Conservation (phyloP, 208 protist genomes). For the Trypanosomatidae sp. region DNA sequence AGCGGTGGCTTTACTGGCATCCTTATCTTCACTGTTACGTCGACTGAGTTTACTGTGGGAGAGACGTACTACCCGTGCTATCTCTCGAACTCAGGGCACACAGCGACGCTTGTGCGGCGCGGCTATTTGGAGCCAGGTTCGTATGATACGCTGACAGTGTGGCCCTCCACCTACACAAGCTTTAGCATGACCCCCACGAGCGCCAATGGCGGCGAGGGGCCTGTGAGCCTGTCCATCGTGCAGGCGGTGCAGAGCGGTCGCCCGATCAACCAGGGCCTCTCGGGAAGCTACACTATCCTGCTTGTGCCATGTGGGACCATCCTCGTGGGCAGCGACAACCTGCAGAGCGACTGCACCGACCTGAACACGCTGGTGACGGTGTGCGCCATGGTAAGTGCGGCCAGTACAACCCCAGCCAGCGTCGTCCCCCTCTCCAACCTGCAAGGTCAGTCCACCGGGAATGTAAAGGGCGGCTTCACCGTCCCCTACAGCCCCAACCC, state of each 20-base stretch:
- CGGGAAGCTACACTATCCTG: constrained; percentile 58
- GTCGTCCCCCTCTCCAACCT: constrained; percentile 33
- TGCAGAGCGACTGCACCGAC: constrained; percentile 35
- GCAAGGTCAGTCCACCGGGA: constrained; percentile 25
- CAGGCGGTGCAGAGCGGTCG: constrained; percentile 33
- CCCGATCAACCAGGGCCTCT: constrained; percentile 60
- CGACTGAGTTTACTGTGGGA: constrained; percentile 48
- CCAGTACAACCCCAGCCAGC: constrained; percentile 4
- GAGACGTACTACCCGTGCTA: constrained; percentile 78
- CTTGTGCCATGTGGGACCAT: constrained; percentile 51
- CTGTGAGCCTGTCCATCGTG: constrained; percentile 49
- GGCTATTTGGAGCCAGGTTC: constrained; percentile 5
- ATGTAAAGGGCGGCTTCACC: constrained; percentile 50
- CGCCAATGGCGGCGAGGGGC: constrained; percentile 51
- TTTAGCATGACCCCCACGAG: constrained; percentile 40
- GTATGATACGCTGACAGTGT: constrained; percentile 46
- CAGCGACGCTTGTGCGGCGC: constrained; percentile 44
- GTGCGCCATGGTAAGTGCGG: constrained; percentile 36
- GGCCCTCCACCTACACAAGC: constrained; percentile 66
- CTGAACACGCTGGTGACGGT: constrained; percentile 40
- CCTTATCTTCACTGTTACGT: constrained; percentile 32
- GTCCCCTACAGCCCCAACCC: constrained; percentile 55
- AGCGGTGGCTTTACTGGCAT: constrained; percentile 45
- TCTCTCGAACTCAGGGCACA: constrained; percentile 31
- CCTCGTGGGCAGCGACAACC: constrained; percentile 11